phyloP scores from a whole-genome alignment of 805 yeast species.

The Metschnikowia kunwiensis region DNA sequence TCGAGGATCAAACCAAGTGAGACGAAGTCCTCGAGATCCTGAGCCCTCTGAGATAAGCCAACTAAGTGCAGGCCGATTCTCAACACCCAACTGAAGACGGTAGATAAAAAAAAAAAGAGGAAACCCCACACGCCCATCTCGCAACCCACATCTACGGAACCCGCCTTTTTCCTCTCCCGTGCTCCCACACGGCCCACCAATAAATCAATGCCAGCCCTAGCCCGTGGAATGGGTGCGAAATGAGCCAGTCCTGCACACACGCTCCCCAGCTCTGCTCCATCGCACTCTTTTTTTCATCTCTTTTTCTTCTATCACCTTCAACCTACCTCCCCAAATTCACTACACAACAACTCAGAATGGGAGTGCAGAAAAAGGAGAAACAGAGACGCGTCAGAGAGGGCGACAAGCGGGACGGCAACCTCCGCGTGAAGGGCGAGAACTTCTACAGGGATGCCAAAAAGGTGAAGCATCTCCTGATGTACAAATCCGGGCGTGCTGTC shows the following conservation, averaged over 20 bases:
- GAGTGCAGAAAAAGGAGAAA: constrained; percentile 89
- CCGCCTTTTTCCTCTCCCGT: too few relatives aligned
- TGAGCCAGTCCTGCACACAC: constrained; percentile 1
- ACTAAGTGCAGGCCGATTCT: too few relatives aligned
- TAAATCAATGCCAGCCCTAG: too few relatives aligned
- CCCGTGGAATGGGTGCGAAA: too few relatives aligned
- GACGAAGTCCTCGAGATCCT: too few relatives aligned
- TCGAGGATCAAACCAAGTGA: too few relatives aligned
- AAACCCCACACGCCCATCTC: too few relatives aligned
- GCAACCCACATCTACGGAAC: too few relatives aligned
- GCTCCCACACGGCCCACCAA: too few relatives aligned
- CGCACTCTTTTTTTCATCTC: constrained; percentile 6
- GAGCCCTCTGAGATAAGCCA: too few relatives aligned
- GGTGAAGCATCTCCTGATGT: constrained; percentile 87
- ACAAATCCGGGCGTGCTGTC: constrained; percentile 83
- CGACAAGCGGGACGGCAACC: constrained; percentile 80
- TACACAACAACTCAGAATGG: constrained; percentile 50
- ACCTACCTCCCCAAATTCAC: not conserved
- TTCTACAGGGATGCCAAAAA: constrained; percentile 93
- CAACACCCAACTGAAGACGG: too few relatives aligned
- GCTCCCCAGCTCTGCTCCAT: constrained; percentile 5
- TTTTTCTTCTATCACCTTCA: constrained; percentile 3
- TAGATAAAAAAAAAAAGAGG: too few relatives aligned
- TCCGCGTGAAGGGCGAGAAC: constrained; percentile 94
- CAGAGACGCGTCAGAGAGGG: constrained; percentile 81